Percentiles rank a stretch among this genome's conserved stretches.
Evolutionary conservation across 1,139 yeast genomes (phyloP).

Genomic region (Scheffersomyces insectosa): DNA sequence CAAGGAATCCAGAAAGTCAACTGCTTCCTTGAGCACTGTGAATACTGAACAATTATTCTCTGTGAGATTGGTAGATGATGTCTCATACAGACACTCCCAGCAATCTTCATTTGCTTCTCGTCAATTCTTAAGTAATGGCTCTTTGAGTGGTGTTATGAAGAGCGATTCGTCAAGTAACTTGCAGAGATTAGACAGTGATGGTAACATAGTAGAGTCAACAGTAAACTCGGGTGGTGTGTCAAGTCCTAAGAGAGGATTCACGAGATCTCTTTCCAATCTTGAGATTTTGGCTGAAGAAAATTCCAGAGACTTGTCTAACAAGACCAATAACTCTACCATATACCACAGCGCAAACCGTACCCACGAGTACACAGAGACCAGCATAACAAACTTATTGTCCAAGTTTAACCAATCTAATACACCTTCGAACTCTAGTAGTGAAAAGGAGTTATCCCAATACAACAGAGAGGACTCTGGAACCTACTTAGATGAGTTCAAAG

Average conservation of each 20-base stretch:
- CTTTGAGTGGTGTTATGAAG: conserved; percentile 28
- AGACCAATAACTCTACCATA: conserved; percentile 6
- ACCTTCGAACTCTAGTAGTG: conserved; percentile 20
- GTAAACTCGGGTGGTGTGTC: conserved; percentile 7
- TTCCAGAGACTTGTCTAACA: conserved; percentile 20
- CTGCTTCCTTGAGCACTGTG: conserved; percentile 77
- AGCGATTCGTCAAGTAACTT: conserved; percentile 46
- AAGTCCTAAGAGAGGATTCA: background rate
- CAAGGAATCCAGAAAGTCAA: conserved; percentile 44
- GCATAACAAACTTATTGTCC: conserved; percentile 25
- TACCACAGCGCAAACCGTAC: conserved; percentile 9
- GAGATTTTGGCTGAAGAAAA: conserved; percentile 36
- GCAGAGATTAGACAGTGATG: conserved; percentile 56
- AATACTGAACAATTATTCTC: conserved; percentile 83
- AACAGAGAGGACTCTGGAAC: conserved; percentile 8
- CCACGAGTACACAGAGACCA: conserved; percentile 17
- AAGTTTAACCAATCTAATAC: conserved; percentile 21
- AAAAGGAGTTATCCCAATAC: conserved; percentile 14
- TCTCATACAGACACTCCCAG: conserved; percentile 29
- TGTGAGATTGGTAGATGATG: conserved; percentile 72
- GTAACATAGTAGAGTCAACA: conserved; percentile 43
- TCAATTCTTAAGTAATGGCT: conserved; percentile 30
- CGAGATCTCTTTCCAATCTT: conserved; percentile 17
- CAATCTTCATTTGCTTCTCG: conserved; percentile 22
- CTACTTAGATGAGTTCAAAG: conserved; percentile 29